phyloP scores from a whole-genome alignment of 2,329 filamentous ascomycete species.

The Orbilia quercus region DNA sequence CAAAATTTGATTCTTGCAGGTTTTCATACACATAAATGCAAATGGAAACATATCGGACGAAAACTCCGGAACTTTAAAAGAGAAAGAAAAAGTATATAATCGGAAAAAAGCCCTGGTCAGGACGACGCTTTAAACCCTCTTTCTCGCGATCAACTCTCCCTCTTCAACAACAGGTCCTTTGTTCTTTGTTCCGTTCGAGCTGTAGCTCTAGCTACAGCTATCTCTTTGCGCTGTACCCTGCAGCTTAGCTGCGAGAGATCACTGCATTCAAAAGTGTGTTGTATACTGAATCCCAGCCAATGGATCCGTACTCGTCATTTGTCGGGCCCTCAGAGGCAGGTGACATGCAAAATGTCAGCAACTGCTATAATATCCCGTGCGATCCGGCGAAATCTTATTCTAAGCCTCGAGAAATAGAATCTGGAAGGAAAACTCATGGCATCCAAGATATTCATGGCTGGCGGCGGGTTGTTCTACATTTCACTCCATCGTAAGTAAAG shows the following conservation, averaged over 20 bases:
- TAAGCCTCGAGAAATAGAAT: constrained; percentile 27
- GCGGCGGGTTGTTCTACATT: constrained; percentile 67
- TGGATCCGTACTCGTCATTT: constrained; percentile 40
- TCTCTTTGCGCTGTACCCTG: constrained; percentile 22
- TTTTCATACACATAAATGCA: constrained; percentile 22
- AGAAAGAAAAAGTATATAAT: constrained; percentile 2
- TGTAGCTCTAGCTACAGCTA: too few species aligned
- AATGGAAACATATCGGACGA: constrained; percentile 54
- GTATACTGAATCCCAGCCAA: constrained; percentile 8
- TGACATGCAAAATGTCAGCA: constrained; percentile 1
- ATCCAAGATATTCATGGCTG: constrained; percentile 61
- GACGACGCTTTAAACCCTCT: neutral
- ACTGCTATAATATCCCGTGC: neutral
- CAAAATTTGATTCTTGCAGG: neutral
- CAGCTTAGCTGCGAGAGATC: neutral
- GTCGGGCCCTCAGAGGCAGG: constrained; percentile 33
- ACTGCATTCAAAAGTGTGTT: constrained; percentile 10
- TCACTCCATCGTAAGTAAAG: constrained; percentile 70
- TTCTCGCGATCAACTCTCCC: neutral
- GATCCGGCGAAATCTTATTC: constrained; percentile 1
- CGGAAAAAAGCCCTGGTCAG: neutral
- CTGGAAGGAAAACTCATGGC: constrained; percentile 5
- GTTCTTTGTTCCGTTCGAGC: too few species aligned
- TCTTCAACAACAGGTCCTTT: too few species aligned
- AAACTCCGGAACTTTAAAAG: constrained; percentile 45